Evolutionary conservation across 2,329 filamentous ascomycete species (phyloP).

Genomic region (Cladophialophora carrionii): DNA sequence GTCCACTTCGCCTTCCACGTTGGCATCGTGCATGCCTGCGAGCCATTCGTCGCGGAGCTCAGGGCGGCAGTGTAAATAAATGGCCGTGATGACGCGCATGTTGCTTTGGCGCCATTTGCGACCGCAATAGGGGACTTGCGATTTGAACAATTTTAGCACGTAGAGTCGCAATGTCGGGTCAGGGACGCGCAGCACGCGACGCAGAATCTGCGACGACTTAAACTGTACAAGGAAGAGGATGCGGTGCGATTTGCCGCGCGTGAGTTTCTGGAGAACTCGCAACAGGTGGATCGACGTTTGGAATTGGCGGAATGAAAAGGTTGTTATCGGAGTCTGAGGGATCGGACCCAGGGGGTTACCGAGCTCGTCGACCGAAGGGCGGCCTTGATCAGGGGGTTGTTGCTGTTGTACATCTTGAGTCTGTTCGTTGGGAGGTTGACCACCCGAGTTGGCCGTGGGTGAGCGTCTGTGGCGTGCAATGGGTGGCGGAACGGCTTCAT

Average conservation of each 20-base stretch:
- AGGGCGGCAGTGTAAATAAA: constrained; percentile 90
- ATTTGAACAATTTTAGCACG: constrained; percentile 97
- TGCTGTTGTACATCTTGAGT: constrained; percentile 34
- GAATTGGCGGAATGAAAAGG: constrained; percentile 92
- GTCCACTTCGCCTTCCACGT: constrained; percentile 92
- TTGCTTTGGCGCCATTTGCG: constrained; percentile 97
- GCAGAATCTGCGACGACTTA: constrained; percentile 89
- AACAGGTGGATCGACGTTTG: constrained; percentile 94
- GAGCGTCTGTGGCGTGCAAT: constrained; percentile 66
- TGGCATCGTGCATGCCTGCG: constrained; percentile 54
- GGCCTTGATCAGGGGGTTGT: constrained; percentile 16
- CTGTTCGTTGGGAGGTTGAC: constrained; percentile 39
- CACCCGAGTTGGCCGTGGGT: constrained; percentile 43
- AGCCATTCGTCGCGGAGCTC: constrained; percentile 79
- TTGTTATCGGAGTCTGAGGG: constrained; percentile 77
- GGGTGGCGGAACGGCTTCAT: constrained; percentile 81
- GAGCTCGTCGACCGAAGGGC: constrained; percentile 76
- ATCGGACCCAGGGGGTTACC: constrained; percentile 72
- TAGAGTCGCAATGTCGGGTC: constrained; percentile 87
- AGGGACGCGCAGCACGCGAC: constrained; percentile 87
- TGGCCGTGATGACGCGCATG: constrained; percentile 97
- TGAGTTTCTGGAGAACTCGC: constrained; percentile 95
- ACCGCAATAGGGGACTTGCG: constrained; percentile 95
- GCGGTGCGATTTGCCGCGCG: constrained; percentile 91
- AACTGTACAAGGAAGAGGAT: constrained; percentile 93